Evolutionary conservation across 2,329 filamentous ascomycete species (phyloP), one percentile per base, ranked within the genome.

Genomic region (Fonsecaea erecta): DNA sequence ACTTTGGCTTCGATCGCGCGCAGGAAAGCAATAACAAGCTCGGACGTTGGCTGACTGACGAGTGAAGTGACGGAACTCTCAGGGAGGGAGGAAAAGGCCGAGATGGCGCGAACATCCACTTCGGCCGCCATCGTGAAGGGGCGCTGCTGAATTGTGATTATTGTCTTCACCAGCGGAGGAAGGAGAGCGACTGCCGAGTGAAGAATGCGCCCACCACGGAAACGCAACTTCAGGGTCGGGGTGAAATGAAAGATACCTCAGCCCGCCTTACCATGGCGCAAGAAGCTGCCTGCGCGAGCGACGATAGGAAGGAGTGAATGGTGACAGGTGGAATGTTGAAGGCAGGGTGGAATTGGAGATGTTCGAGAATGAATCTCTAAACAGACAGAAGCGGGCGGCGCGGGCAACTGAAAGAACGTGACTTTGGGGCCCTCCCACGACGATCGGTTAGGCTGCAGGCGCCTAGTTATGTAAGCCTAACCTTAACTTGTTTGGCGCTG

Each of bases 11-110:
- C 85, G 60, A 98, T 86, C 28, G 90, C 89, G 68, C 86, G 83
- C 46, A 99, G 84, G 59, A 99, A 83, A 48, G 86, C 82, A 64
- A 86, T 84, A 70, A 97, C 90, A 28, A 97, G 86, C 12, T 96
- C 92, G 68, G 85, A 81, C 2, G 93, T 97, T 67, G 87, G 87
- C 52, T 79, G 78, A 69, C 86, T 81, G 8, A 85, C 78, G 58
- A 89, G 76, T 24, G 83, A 80, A 35, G 82, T 79, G 60, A 89
- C 74, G 7, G 83, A 83, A n/a, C 81, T 74, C 74, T 88, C 83
- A 11, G 85, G 79, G 54, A 89, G 76, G 32, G 82, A 79, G 73
- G 84, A 88, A 71, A 86, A 85, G 59, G 83, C 81, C 68, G 86
- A 81, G 52, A 89, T 76, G 75, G 85, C 87, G 65, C 84, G 82